Base-by-base conservation (phyloP, 164 flowering plant genomes). In the Piper longum region DNA sequence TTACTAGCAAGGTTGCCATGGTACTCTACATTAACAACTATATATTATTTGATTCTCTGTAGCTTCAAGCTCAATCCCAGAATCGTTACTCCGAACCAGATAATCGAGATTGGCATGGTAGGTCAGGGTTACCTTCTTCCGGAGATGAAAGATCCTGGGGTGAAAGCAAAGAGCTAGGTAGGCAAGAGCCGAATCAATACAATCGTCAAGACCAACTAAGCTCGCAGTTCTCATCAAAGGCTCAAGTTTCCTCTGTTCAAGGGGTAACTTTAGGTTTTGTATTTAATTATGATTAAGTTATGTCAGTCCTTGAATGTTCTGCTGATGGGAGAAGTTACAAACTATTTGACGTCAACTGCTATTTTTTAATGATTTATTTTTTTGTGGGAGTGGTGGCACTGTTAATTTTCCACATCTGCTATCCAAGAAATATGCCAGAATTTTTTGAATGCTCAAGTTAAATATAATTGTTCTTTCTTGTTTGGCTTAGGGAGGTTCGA, bases 61-160 rank as follows among this genome's bases (percentile, higher is more conserved):
- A 83, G 86, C 60, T 65, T 43, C 82, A 68, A 59, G 75, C 19
- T 68, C 93, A 77, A 72, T 8, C 85, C 41, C 91, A 78, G 69
- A 71, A 64, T 67, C 91, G 91, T 61, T 86, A 87, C 64, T 65
- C 89, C 56, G 96, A 91, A 70, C 86, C 86, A 41, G 97, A 90
- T 71, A 83, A 75, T 65, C 96, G 95, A 70, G 97, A 90, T 62
- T 93, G 99, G 99, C 96, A 87, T 69, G 83, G 77, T 18, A 81
- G 95, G 17, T 66, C 92, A 41, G 78, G 84, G 9, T 87, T 74
- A 59, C 44, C 76, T 42, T 26, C 80, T 19, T 62, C 86, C 55
- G 80, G 75, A 65, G 96, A 89, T 64, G 95, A 85, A 64, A 81
- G 85, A 65, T 80, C 88, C 45, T 81, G 90, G 88, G 92, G 87